phyloP scores from a whole-genome alignment of 768 basidiomycete species.

The Rubroboletus pulcherrimus region DNA sequence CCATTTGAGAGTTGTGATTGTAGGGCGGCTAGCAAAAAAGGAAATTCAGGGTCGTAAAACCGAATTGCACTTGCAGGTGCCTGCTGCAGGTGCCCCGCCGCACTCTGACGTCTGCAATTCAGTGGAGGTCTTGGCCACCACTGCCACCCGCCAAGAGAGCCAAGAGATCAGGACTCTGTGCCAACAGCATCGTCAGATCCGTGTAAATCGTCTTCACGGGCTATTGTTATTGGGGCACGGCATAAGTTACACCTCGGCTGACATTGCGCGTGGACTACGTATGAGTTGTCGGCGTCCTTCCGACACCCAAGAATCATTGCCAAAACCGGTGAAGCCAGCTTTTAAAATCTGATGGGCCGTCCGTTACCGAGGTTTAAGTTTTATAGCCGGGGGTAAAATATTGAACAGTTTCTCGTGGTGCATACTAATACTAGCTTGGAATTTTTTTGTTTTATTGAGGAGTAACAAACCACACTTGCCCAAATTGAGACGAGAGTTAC shows the following conservation, averaged over 20 bases:
- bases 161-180: background rate
- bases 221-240: background rate
- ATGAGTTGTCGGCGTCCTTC: background rate
- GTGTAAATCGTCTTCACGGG: background rate
- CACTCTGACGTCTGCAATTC: background rate
- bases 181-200: background rate
- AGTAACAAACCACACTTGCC: background rate
- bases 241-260: too few relatives aligned
- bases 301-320: background rate
- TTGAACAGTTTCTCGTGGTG: background rate
- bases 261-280: background rate
- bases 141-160: background rate
- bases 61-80: too few relatives aligned
- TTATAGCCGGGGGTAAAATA: background rate
- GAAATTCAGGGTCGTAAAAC: conserved; percentile 7
- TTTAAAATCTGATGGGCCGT: background rate
- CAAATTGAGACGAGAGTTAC: background rate
- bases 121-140: background rate
- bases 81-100: background rate
- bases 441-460: background rate
- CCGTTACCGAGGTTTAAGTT: conserved; percentile 2
- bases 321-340: background rate
- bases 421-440: too few relatives aligned
- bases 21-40: background rate
- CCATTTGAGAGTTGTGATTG: background rate